Percentiles rank a stretch among this genome's conserved stretches.
phyloP scores from a whole-genome alignment of 2,329 filamentous ascomycete genomes.

The Monosporascus cannonballus region DNA sequence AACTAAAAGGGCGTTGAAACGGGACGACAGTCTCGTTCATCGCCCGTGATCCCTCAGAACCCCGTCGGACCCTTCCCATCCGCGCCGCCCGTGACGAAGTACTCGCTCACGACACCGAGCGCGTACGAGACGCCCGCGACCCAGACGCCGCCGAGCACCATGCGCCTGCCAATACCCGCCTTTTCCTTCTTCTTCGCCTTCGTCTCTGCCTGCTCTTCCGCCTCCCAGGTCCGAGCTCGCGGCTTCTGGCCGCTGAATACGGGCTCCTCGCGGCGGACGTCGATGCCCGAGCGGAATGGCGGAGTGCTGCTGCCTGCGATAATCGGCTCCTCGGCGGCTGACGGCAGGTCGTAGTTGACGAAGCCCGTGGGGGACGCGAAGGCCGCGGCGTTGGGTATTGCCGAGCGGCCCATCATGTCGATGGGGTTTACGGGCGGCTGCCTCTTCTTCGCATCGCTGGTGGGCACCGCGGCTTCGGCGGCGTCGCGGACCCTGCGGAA shows the following conservation, averaged over 20 bases:
- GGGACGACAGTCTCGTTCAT: not conserved
- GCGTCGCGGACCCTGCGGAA: constrained; percentile 51
- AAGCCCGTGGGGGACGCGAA: constrained; percentile 62
- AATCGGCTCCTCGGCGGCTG: constrained; percentile 18
- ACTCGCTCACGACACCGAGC: constrained; percentile 53
- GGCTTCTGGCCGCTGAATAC: constrained; percentile 38
- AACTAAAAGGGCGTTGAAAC: too few relatives aligned
- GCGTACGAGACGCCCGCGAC: constrained; percentile 52
- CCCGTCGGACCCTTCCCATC: constrained; percentile 34
- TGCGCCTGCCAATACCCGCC: constrained; percentile 38
- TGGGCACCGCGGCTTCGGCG: constrained; percentile 16
- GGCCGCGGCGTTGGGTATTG: constrained; percentile 42
- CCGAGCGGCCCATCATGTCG: constrained; percentile 42
- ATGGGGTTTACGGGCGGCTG: constrained; percentile 48
- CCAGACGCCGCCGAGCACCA: constrained; percentile 48
- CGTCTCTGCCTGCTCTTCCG: not conserved
- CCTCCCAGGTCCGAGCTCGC: constrained; percentile 13
- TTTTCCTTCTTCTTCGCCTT: constrained; percentile 26
- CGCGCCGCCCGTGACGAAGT: constrained; percentile 42
- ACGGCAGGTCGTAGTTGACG: constrained; percentile 50
- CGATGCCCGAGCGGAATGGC: constrained; percentile 36
- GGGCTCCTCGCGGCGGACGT: constrained; percentile 39
- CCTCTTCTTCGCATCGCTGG: constrained; percentile 3
- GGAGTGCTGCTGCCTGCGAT: constrained; percentile 22
- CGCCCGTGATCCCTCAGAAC: constrained; percentile 16